Conservation (phyloP, 306 rosid species). For the Ormosia emarginata region DNA sequence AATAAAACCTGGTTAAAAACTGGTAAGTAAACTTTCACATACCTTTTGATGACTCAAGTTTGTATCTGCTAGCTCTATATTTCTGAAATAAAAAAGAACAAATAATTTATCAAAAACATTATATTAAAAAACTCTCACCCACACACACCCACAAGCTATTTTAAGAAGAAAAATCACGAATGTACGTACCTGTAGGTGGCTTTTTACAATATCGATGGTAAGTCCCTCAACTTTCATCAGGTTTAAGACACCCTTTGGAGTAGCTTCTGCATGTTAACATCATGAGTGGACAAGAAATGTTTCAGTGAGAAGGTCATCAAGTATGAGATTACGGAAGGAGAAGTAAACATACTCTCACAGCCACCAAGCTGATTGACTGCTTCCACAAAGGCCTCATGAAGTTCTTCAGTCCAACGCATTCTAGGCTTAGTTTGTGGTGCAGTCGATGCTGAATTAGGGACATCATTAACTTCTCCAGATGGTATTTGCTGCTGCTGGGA, state of each 20-base stretch:
- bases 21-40: constrained; percentile 23
- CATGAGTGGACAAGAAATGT: not conserved
- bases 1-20: constrained; percentile 3
- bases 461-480: constrained; percentile 41
- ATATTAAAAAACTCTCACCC: not conserved
- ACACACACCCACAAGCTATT: not conserved
- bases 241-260: constrained; percentile 90
- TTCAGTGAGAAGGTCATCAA: not conserved
- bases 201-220: constrained; percentile 93
- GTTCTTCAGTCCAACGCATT: constrained; percentile 99
- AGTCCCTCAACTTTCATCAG: constrained; percentile 83
- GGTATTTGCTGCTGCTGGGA: constrained; percentile 33
- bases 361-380: constrained; percentile 93
- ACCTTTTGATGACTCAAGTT: constrained; percentile 88
- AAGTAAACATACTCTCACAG: constrained; percentile 61
- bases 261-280: constrained; percentile 68
- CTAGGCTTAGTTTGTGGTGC: constrained; percentile 64
- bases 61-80: constrained; percentile 90
- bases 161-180: constrained; percentile 5
- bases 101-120: not conserved
- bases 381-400: constrained; percentile 91
- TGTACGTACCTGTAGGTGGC: constrained; percentile 92
- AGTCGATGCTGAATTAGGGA: constrained; percentile 38
- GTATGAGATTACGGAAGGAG: not conserved
- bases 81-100: constrained; percentile 51